phyloP scores from a whole-genome alignment of 129 eudicot genomes.

The Artemisia annua region DNA sequence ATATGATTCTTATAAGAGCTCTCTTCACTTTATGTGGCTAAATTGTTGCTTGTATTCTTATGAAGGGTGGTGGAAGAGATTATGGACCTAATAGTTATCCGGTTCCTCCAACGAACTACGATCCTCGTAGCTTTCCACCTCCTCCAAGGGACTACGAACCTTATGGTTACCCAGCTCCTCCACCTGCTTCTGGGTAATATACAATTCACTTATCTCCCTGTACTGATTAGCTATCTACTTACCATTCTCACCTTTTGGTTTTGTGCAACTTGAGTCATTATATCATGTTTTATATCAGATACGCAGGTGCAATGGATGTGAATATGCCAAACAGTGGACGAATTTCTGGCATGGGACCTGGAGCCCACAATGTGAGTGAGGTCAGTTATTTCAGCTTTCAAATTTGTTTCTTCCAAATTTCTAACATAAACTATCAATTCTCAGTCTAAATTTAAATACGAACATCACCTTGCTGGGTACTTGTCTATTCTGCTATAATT shows the following conservation, averaged over 20 bases:
- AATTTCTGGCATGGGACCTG: slow-evolving; percentile 41
- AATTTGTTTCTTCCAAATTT: background rate
- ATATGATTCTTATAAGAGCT: background rate
- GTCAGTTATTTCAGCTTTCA: slow-evolving; percentile 36
- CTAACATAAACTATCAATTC: background rate
- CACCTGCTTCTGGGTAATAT: slow-evolving; percentile 51
- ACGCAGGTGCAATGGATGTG: slow-evolving; percentile 34
- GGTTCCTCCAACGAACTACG: slow-evolving; percentile 32
- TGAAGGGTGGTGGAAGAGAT: slow-evolving; percentile 54
- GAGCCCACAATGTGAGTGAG: slow-evolving; percentile 46
- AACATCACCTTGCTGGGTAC: background rate
- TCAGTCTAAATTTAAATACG: background rate
- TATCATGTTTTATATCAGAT: slow-evolving; percentile 31
- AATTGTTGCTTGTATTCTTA: slow-evolving; percentile 10
- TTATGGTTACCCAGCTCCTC: slow-evolving; percentile 31
- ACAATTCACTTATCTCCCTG: background rate
- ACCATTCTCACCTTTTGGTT: background rate
- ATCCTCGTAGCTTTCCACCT: slow-evolving; percentile 29
- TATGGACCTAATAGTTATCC: slow-evolving; percentile 50
- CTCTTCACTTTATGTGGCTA: slow-evolving; percentile 5
- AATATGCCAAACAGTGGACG: slow-evolving; percentile 38
- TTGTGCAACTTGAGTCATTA: slow-evolving; percentile 8
- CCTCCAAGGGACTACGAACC: slow-evolving; percentile 33
- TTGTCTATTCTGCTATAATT: slow-evolving; percentile 6
- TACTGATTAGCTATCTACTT: background rate